These are phyloP conservation scores for Mariannaea elegans DNA, from an alignment of 2,329 filamentous ascomycete species.

Conservation along the genomic window DNA sequence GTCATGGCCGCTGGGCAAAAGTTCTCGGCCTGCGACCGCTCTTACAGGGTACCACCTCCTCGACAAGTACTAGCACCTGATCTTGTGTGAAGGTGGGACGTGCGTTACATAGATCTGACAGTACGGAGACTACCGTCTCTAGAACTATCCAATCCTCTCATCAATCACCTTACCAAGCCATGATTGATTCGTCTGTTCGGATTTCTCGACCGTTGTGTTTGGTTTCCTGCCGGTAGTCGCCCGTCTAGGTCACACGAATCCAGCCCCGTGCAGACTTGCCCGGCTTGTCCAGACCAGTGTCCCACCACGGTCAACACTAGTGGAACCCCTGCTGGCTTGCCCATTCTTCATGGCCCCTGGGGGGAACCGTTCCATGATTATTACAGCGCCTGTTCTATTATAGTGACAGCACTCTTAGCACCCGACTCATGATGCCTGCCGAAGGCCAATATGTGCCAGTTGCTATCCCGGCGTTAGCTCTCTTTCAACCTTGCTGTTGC, in stretches of 20 bases:
- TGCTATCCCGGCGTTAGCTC: constrained; percentile 22
- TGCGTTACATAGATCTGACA: constrained; percentile 30
- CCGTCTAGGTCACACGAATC: constrained; percentile 36
- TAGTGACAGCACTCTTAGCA: constrained; percentile 26
- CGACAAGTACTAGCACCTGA: constrained; percentile 1
- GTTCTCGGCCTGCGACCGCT: background rate
- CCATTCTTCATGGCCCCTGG: constrained; percentile 29
- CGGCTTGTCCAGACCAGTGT: constrained; percentile 20
- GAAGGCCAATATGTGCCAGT: constrained; percentile 26
- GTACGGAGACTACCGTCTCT: constrained; percentile 2
- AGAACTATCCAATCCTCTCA: background rate
- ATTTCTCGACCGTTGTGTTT: constrained; percentile 21
- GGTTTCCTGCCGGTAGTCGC: constrained; percentile 10
- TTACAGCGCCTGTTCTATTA: constrained; percentile 32
- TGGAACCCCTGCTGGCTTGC: constrained; percentile 22
- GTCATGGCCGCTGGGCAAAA: constrained; percentile 1
- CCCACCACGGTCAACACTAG: constrained; percentile 30
- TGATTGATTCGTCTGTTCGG: constrained; percentile 1
- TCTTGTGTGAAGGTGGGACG: constrained; percentile 26
- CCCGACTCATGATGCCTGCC: constrained; percentile 39
- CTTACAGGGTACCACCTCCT: background rate
- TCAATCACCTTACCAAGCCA: background rate
- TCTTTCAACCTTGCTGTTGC: constrained; percentile 20
- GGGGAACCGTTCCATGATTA: constrained; percentile 31
- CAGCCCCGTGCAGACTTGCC: constrained; percentile 30